Conservation (phyloP, 2,329 filamentous ascomycete genomes). For the Cytospora paraplurivora region DNA sequence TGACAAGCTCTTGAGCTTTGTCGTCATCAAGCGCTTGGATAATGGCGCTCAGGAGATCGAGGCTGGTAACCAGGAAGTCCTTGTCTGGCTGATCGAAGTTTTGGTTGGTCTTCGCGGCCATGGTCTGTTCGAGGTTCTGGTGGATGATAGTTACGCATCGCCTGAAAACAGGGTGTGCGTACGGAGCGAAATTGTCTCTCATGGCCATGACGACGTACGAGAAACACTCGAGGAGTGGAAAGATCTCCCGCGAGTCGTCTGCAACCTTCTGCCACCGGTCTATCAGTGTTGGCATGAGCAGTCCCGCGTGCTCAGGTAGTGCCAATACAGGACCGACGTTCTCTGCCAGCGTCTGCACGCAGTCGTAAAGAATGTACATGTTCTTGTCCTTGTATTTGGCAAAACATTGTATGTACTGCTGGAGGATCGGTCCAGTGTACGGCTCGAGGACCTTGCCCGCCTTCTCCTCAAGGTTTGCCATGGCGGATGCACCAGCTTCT, state of each 20-base stretch:
- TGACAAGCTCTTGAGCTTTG: conserved; percentile 76
- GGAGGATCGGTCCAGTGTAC: conserved; percentile 87
- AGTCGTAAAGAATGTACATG: conserved; percentile 98
- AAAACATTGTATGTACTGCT: conserved; percentile 91
- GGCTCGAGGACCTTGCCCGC: conserved; percentile 78
- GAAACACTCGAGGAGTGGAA: conserved; percentile 92
- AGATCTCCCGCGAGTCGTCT: conserved; percentile 89
- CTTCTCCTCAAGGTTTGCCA: conserved; percentile 94
- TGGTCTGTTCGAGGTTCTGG: conserved; percentile 80
- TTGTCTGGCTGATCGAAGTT: conserved; percentile 82
- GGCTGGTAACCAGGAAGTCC: conserved; percentile 92
- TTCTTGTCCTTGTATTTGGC: conserved; percentile 96
- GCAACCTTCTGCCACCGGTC: conserved; percentile 82
- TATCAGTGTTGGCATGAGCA: conserved; percentile 92
- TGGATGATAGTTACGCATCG: conserved; percentile 92
- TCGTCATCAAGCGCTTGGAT: conserved; percentile 81
- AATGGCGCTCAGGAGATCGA: conserved; percentile 90
- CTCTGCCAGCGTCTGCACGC: conserved; percentile 94
- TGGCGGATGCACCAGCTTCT: conserved; percentile 92
- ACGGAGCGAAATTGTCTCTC: conserved; percentile 78
- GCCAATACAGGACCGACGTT: conserved; percentile 81
- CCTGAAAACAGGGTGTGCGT: conserved; percentile 81
- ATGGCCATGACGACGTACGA: conserved; percentile 92
- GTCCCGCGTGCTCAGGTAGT: conserved; percentile 75
- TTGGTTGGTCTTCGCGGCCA: conserved; percentile 69